A percentile compares a stretch with the other conserved stretches of the same genome.
These are phyloP conservation scores for Cryptococcus neoformans DNA, from an alignment of 1,284 basidiomycete genomes.

Conservation along the genomic window DNA sequence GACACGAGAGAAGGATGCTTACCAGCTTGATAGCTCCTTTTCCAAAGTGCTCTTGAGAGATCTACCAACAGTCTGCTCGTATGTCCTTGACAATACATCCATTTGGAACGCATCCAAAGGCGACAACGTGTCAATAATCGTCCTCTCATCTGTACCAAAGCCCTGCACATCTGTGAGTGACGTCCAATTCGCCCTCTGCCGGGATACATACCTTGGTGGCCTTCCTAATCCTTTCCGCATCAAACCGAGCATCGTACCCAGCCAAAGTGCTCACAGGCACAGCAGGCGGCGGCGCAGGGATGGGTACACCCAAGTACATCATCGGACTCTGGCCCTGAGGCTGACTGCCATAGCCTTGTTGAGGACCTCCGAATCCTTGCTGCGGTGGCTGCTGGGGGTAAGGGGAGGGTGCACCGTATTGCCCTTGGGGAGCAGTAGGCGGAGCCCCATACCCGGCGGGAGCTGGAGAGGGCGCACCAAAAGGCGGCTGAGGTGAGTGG, in stretches of 20 bases:
- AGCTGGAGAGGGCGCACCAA: conserved; percentile 17
- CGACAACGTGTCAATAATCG: conserved; percentile 42
- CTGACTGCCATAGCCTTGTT: conserved; percentile 10
- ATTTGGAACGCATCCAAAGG: conserved; percentile 49
- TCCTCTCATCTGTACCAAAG: conserved; percentile 48
- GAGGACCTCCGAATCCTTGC: conserved; percentile 6
- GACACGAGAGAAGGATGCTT: background rate
- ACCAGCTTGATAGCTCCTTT: conserved; percentile 49
- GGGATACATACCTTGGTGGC: conserved; percentile 45
- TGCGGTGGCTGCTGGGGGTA: conserved; percentile 3
- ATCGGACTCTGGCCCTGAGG: conserved; percentile 16
- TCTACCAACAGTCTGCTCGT: conserved; percentile 43
- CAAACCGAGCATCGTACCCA: conserved; percentile 47
- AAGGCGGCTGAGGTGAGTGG: conserved; percentile 9
- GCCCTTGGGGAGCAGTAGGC: conserved; percentile 4
- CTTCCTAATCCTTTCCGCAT: conserved; percentile 47
- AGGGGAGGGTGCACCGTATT: conserved; percentile 17
- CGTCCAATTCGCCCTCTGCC: background rate
- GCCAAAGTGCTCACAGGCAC: conserved; percentile 31
- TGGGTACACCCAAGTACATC: conserved; percentile 38
- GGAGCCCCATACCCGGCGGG: conserved; percentile 16
- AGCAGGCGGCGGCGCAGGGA: conserved; percentile 47
- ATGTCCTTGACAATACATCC: conserved; percentile 43
- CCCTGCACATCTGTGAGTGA: conserved; percentile 22
- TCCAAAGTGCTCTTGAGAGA: conserved; percentile 43